Conservation (phyloP, 2,329 filamentous ascomycete genomes). For the Fonsecaea erecta region DNA sequence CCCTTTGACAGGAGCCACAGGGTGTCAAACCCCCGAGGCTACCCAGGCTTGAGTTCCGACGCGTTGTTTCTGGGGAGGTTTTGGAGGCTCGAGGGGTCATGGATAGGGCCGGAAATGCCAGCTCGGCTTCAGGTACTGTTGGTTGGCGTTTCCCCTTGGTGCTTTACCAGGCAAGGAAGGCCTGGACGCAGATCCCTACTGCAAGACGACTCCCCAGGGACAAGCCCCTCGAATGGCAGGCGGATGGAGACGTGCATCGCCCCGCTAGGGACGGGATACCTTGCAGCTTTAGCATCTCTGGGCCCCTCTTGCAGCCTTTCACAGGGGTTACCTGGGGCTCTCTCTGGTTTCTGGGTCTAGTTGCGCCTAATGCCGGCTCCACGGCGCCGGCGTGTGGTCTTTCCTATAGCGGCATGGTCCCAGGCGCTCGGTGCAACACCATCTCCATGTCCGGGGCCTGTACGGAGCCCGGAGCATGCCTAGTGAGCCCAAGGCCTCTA, state of each 20-base stretch:
- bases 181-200: slow-evolving; percentile 9
- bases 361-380: slow-evolving; percentile 20
- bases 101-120: background rate
- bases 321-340: background rate
- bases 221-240: background rate
- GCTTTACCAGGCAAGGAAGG: background rate
- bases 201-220: background rate
- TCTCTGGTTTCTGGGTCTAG: background rate
- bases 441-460: slow-evolving; percentile 21
- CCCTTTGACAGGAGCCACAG: background rate
- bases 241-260: background rate
- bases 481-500: too few relatives aligned
- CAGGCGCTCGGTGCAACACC: slow-evolving; percentile 33
- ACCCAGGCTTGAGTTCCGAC: background rate
- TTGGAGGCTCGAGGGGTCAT: background rate
- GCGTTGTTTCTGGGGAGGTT: background rate
- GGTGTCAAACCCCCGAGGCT: background rate
- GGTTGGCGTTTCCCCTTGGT: background rate
- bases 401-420: slow-evolving; percentile 24
- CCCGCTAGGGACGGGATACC: background rate
- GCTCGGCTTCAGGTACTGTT: background rate
- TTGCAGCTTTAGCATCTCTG: slow-evolving; percentile 6
- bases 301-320: background rate
- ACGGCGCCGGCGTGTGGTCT: slow-evolving; percentile 17
- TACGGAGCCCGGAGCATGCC: background rate